These are phyloP conservation scores for Asterionellopsis glacialis DNA, from an alignment of 108 stramenopile genomes.

Conservation along the genomic window DNA sequence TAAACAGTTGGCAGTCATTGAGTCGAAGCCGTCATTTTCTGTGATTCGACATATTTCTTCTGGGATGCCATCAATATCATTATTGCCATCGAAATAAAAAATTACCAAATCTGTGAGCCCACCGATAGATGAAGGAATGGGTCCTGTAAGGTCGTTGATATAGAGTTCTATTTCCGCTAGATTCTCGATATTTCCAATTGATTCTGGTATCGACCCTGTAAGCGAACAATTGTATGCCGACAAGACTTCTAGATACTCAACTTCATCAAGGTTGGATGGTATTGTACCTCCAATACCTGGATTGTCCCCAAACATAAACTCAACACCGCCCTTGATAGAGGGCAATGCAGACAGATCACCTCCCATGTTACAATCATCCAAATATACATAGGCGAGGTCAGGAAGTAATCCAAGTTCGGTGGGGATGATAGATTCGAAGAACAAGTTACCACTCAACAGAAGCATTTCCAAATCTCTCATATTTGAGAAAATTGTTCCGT, in stretches of 20 bases:
- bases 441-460: constrained; percentile 1
- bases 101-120: neutral
- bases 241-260: constrained; percentile 11
- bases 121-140: neutral
- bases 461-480: neutral
- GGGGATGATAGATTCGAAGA: neutral
- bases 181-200: neutral
- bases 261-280: constrained; percentile 15
- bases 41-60: too few relatives aligned
- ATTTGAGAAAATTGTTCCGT: neutral
- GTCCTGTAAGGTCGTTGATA: neutral
- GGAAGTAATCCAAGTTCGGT: neutral
- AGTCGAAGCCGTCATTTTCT: too few relatives aligned
- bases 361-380: constrained; percentile 19
- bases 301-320: constrained; percentile 42
- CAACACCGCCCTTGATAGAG: constrained; percentile 14
- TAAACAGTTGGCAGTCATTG: too few relatives aligned
- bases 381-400: neutral
- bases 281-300: constrained; percentile 25
- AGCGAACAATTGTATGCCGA: constrained; percentile 19
- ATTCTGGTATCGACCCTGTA: constrained; percentile 17
- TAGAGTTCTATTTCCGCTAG: neutral
- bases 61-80: neutral
- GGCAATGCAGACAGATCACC: constrained; percentile 23
- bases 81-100: neutral